These are phyloP conservation scores for Glaciozyma martinii DNA, from an alignment of 768 basidiomycete species.

Conservation along the genomic window DNA sequence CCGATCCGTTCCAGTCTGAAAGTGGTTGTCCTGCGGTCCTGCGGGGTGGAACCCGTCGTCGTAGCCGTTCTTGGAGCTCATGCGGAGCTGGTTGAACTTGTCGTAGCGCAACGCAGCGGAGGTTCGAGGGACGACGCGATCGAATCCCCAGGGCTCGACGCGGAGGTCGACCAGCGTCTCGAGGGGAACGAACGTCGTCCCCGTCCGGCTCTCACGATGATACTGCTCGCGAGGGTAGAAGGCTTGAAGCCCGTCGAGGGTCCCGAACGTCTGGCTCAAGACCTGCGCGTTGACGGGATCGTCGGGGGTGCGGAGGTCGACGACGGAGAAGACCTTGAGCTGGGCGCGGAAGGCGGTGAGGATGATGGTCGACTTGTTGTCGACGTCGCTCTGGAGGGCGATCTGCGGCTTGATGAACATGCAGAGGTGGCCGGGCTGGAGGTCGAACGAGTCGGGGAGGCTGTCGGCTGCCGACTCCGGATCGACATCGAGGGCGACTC, in stretches of 20 bases:
- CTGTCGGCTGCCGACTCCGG: constrained; percentile 25
- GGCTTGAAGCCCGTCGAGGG: constrained; percentile 70
- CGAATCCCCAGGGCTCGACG: constrained; percentile 71
- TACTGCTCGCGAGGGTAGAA: constrained; percentile 56
- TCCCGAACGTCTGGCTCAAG: constrained; percentile 76
- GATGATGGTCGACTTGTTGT: constrained; percentile 53
- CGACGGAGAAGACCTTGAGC: constrained; percentile 65
- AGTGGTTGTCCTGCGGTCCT: constrained; percentile 13
- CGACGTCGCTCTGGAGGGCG: constrained; percentile 57
- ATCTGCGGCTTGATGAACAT: constrained; percentile 87
- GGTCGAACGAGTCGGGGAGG: constrained; percentile 36
- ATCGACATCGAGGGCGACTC: constrained; percentile 28
- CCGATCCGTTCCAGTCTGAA: constrained; percentile 15
- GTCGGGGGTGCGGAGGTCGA: constrained; percentile 66
- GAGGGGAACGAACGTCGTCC: constrained; percentile 57
- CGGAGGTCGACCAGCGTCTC: constrained; percentile 66
- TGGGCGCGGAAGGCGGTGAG: constrained; percentile 71
- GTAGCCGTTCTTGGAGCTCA: constrained; percentile 18
- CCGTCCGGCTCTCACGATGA: not conserved
- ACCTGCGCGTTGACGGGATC: constrained; percentile 79
- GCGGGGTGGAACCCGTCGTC: not conserved
- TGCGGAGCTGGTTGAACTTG: constrained; percentile 82
- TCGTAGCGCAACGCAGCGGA: constrained; percentile 79
- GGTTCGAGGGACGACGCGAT: constrained; percentile 81
- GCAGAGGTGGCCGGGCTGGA: constrained; percentile 62